Conservation (phyloP, 1,139 yeast genomes). For the Blastobotrys serpentis region DNA sequence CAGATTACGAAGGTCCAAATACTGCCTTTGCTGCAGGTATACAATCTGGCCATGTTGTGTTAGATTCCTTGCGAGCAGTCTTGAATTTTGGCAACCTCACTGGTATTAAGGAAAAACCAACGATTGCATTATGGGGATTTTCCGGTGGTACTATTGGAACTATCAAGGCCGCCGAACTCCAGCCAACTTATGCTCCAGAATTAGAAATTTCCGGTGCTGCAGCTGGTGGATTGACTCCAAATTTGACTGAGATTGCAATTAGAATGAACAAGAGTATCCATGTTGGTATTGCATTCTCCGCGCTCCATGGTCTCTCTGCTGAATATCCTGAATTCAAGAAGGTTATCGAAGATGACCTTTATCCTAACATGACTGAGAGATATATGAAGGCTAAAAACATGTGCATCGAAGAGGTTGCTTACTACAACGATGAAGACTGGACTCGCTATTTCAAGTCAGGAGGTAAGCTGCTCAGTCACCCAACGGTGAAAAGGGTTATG, state of each 20-base stretch:
- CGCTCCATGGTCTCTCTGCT: slow-evolving; percentile 13
- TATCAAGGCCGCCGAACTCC: slow-evolving; percentile 36
- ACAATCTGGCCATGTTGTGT: slow-evolving; percentile 23
- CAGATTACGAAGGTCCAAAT: slow-evolving; percentile 27
- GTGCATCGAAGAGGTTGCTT: slow-evolving; percentile 18
- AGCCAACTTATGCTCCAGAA: slow-evolving; percentile 33
- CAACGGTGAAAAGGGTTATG: slow-evolving; percentile 4
- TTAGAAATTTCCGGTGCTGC: slow-evolving; percentile 23
- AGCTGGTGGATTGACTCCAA: slow-evolving; percentile 28
- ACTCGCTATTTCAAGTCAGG: slow-evolving; percentile 26
- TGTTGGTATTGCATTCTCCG: slow-evolving; percentile 11
- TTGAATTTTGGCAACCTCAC: slow-evolving; percentile 20
- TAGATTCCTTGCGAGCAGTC: slow-evolving; percentile 26
- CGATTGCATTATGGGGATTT: slow-evolving; percentile 30
- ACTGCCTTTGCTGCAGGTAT: slow-evolving; percentile 27
- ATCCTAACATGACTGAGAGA: slow-evolving; percentile 3
- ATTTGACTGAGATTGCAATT: slow-evolving; percentile 21
- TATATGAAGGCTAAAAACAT: slow-evolving; percentile 19
- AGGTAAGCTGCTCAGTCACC: slow-evolving; percentile 17
- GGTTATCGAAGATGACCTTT: slow-evolving; percentile 8
- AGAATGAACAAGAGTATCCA: slow-evolving; percentile 21
- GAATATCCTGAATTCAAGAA: slow-evolving; percentile 13
- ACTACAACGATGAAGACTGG: slow-evolving; percentile 14
- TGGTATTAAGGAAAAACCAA: slow-evolving; percentile 21
- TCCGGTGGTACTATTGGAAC: slow-evolving; percentile 34